Percentiles rank a stretch among this genome's conserved stretches.
These are phyloP conservation scores for Paraurostyla sp. DNA, from an alignment of 73 alveolate genomes.

Conservation along the genomic window DNA sequence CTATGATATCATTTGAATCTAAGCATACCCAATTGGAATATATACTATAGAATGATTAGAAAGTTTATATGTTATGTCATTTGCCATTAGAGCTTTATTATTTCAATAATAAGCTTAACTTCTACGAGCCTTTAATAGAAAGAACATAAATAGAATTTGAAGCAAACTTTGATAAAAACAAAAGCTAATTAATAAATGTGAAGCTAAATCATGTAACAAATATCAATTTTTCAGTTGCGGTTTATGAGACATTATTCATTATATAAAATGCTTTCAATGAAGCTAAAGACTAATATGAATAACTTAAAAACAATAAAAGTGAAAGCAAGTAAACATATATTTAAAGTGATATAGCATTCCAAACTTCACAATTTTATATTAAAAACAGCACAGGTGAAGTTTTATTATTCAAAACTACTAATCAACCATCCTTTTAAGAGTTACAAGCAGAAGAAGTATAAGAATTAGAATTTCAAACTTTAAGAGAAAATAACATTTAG, in stretches of 20 bases:
- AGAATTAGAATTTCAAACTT: constrained; percentile 10
- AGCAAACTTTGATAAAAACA: background rate
- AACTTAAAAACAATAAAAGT: background rate
- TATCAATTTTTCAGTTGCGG: constrained; percentile 55
- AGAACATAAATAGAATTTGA: background rate
- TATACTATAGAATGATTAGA: background rate
- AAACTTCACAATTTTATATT: background rate
- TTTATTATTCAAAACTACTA: constrained; percentile 19
- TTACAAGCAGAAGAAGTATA: constrained; percentile 7
- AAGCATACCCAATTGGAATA: background rate
- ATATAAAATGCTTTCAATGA: background rate
- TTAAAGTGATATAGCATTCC: background rate
- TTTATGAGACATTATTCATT: constrained; percentile 32
- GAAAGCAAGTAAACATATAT: background rate
- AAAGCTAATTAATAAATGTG: background rate
- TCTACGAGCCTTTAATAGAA: constrained; percentile 65
- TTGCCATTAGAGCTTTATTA: constrained; percentile 32
- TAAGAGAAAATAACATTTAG: background rate
- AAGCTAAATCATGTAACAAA: background rate
- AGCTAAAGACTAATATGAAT: background rate
- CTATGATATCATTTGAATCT: constrained; percentile 30
- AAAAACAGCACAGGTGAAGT: constrained; percentile 56
- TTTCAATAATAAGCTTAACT: constrained; percentile 55
- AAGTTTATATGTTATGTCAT: background rate
- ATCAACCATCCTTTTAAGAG: constrained; percentile 18